Evolutionary conservation across 2,329 filamentous ascomycete species (phyloP).

Genomic region (Teratosphaeria destructans): DNA sequence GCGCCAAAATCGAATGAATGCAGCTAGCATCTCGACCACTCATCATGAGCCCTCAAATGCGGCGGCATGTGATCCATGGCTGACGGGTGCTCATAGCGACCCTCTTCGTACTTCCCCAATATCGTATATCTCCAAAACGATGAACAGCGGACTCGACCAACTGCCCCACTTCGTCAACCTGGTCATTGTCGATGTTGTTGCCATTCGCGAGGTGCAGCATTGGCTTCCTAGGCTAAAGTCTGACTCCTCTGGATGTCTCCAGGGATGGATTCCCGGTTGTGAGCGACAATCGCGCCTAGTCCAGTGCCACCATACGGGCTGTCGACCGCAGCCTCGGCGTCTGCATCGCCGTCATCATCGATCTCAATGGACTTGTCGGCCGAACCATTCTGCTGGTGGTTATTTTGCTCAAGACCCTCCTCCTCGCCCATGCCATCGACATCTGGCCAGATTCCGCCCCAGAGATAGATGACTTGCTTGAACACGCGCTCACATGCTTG

Average conservation of each 20-base stretch:
- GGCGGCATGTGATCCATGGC: neutral
- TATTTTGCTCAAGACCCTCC: constrained; percentile 18
- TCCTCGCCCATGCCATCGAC: constrained; percentile 41
- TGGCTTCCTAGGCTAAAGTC: neutral
- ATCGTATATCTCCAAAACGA: neutral
- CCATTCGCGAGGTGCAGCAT: neutral
- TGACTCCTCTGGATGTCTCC: neutral
- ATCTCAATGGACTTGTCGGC: constrained; percentile 9
- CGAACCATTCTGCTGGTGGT: constrained; percentile 1
- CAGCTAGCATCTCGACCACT: neutral
- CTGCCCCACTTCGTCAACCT: neutral
- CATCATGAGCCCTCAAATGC: neutral
- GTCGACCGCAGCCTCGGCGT: constrained; percentile 10
- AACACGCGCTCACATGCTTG: constrained; percentile 37
- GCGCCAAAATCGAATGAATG: neutral
- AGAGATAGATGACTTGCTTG: constrained; percentile 38
- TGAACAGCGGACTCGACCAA: neutral
- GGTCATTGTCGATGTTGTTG: neutral
- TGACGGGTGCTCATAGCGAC: neutral
- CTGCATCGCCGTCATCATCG: constrained; percentile 11
- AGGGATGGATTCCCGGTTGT: constrained; percentile 1
- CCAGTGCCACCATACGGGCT: constrained; percentile 16
- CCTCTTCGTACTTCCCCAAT: neutral
- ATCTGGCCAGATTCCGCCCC: constrained; percentile 40
- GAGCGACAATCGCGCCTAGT: constrained; percentile 12